These are phyloP conservation scores for Chrysopogon serrulatus DNA, from an alignment of 176 grass and related monocot species.

Conservation along the genomic window DNA sequence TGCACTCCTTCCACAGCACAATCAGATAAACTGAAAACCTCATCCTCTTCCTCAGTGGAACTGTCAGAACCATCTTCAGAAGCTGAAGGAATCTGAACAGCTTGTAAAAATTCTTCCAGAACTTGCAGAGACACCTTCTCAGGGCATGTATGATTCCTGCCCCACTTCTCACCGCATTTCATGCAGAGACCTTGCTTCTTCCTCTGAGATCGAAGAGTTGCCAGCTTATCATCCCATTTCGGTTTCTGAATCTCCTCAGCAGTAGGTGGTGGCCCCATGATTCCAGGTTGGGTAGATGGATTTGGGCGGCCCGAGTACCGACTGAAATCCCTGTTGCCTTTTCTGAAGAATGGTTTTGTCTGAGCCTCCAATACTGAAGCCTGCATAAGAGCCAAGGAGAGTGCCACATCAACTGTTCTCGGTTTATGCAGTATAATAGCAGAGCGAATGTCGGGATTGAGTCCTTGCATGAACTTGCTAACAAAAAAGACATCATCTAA, in stretches of 20 bases:
- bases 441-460: not conserved
- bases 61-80: too few relatives aligned
- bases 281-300: too few relatives aligned
- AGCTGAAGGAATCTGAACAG: not conserved
- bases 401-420: not conserved
- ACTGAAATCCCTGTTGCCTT: not conserved
- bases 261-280: not conserved
- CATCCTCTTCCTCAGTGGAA: not conserved
- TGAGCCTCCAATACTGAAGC: accelerated
- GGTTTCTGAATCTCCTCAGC: accelerated
- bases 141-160: not conserved
- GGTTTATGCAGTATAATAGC: not conserved
- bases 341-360: accelerated
- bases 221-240: not conserved
- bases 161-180: not conserved
- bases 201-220: accelerated
- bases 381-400: not conserved
- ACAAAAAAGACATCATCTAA: not conserved
- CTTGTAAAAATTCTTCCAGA: not conserved
- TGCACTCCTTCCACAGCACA: not conserved
- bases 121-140: not conserved
- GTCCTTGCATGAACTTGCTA: not conserved
- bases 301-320: too few relatives aligned
- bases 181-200: not conserved
- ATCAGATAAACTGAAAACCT: accelerated